Evolutionary conservation across 2,329 filamentous ascomycete species (phyloP), one percentile per base, ranked within the genome.

Genomic region (Geosmithia putterillii): DNA sequence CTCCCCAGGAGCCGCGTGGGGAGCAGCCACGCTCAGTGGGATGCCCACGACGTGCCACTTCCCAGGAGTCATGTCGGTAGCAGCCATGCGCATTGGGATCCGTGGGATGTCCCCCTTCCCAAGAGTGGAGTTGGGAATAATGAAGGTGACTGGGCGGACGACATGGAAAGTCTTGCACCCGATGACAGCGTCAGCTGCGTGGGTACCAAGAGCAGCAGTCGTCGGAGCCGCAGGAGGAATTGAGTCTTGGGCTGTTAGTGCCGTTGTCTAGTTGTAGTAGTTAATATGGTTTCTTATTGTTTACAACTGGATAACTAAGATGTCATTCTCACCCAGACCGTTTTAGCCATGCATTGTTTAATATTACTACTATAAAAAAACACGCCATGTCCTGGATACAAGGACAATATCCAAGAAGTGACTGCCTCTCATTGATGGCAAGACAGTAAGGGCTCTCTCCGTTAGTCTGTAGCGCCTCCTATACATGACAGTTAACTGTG

Each of bases 171-270:
- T 50, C 61, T 81, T 32, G 73, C 69, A 38, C 76, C 76, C 2
- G 72, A 69, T 51, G 76, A 81, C 53, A 80, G 76, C 52, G 76
- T 81, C 44, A 79, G 74, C 54, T 75, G 72, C 50, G 66, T 79
- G n/a, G 76, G 74, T 19, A 66, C 51, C 46, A 56, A 54, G 43
- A 53, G 45, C 50, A 53, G 45, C 50, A 47, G 44, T 22, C 51
- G 52, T 45, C 49, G 54, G 14, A 41, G 37, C 23, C 43, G 39
- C 18, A 41, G 21, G 36, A 15, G 35, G 28, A 9, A 32, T 32
- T 32, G 15, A 12, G 15, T 32, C 28, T 32, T 25, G 28, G 28
- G 28, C 15, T 9, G 28, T 3, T 12, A 12, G 15, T 12, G 10
- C 10, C 15, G 28, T 32, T 18, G 17, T 38, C 20, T 8, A 19